Base-by-base conservation (phyloP, 2,329 filamentous ascomycete genomes). In the Aureobasidium sp. region DNA sequence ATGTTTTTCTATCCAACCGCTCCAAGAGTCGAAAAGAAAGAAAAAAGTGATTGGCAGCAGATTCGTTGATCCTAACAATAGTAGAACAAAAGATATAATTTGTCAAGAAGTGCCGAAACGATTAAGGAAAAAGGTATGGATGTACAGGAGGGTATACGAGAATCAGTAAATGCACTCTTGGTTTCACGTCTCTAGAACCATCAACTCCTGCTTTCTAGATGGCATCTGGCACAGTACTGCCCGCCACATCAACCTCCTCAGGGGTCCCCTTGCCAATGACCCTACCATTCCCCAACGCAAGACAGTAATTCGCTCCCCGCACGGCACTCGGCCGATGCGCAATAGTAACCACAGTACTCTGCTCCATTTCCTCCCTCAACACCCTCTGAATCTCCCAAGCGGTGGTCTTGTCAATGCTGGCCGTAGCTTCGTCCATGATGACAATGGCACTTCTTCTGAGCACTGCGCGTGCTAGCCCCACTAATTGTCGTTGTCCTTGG, bases 401-500 rank as follows among this genome's bases (percentile, higher is more conserved):
- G 0, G 84, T 87, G 65, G 86, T 83, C 58, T 80, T 77, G 70
- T 88, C 85, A 64, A 87, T 85, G 53, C 81, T 84, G 2, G 85
- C 84, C 1, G 85, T 87, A 2, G 85, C 85, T 68, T 88, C 86
- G 67, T 88, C 86, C 68, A 88, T 78, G 56, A 88, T 82, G 11
- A 88, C 76, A 64, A 88, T 81, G 0, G 82, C 75, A 63, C 82
- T 85, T n/a, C 82, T 74, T 9, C 85, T 73, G 51, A 88, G 71
- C 59, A 88, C 79, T 0, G 86, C 84, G n/a, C 86, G 72, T 0
- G 85, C 82, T 1, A 88, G 75, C 0, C 84, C 85, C 3, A 88
- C 83, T 0, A 88, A 76, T 68, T 88, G 86, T 51, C 85, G 74
- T 69, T 88, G 85, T 0, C 85, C 86, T 67, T 88, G 85, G 53